These are phyloP conservation scores for Colletotrichum chrysophilum DNA, from an alignment of 2,329 filamentous ascomycete genomes.

Conservation along the genomic window DNA sequence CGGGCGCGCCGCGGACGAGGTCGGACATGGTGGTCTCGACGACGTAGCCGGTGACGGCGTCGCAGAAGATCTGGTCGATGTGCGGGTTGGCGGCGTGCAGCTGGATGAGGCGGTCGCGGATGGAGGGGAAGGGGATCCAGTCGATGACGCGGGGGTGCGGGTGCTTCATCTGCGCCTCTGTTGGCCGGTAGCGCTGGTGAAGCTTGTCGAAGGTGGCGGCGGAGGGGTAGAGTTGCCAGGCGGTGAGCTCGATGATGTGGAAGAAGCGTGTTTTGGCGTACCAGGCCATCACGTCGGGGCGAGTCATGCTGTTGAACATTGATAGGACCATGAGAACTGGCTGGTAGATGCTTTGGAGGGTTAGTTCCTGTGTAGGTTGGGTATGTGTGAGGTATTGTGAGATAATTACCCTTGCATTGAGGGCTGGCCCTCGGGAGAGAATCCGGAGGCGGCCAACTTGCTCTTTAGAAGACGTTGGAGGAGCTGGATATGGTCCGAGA, in stretches of 20 bases:
- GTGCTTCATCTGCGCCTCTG: conserved; percentile 26
- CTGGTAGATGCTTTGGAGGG: conserved; percentile 24
- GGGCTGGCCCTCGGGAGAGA: background rate
- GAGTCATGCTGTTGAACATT: conserved; percentile 39
- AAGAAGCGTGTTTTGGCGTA: conserved; percentile 44
- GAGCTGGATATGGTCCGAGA: conserved; percentile 34
- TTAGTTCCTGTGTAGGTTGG: background rate
- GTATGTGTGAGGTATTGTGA: no score
- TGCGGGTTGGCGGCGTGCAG: conserved; percentile 33
- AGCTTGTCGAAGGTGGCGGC: conserved; percentile 29
- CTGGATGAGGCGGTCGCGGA: conserved; percentile 32
- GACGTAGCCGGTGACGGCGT: conserved; percentile 35
- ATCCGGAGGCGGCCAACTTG: conserved; percentile 25
- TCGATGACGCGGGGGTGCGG: conserved; percentile 29
- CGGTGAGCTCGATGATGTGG: conserved; percentile 37
- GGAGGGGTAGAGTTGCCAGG: conserved; percentile 36
- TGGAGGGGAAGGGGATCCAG: conserved; percentile 31
- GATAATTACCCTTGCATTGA: background rate
- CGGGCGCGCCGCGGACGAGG: conserved; percentile 28
- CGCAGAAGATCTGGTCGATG: conserved; percentile 37
- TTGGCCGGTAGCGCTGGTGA: conserved; percentile 32
- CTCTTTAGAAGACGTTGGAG: conserved; percentile 28
- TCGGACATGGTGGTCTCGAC: conserved; percentile 34
- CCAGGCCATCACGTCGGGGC: conserved; percentile 38
- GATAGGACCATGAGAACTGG: conserved; percentile 34